Percentiles rank a stretch among this genome's conserved stretches.
Evolutionary conservation across 2,329 filamentous ascomycete species (phyloP).

Genomic region (Shiraia sp.): DNA sequence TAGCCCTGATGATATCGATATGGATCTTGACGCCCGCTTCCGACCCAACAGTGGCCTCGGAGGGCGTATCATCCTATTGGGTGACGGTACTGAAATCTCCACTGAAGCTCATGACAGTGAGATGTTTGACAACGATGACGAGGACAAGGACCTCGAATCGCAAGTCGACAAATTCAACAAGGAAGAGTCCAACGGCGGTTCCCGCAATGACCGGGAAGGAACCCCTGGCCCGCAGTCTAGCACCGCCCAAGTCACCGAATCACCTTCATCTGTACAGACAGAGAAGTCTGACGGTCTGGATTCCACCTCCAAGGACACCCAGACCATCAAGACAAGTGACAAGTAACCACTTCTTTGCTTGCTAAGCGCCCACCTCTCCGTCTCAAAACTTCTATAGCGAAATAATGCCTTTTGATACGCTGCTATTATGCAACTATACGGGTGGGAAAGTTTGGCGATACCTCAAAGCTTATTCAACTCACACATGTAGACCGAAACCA

Average conservation of each 20-base stretch:
- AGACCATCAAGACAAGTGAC: slow-evolving; percentile 12
- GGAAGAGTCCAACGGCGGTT: slow-evolving; percentile 24
- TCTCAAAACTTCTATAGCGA: too few relatives aligned
- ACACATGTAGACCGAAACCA: too few relatives aligned
- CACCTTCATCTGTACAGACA: slow-evolving; percentile 43
- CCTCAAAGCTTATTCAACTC: too few relatives aligned
- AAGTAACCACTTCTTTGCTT: slow-evolving; percentile 4
- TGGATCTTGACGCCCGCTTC: slow-evolving; percentile 71
- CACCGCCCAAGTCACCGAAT: slow-evolving; percentile 33
- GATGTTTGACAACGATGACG: slow-evolving; percentile 90
- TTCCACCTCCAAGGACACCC: slow-evolving; percentile 14
- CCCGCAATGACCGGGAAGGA: slow-evolving; percentile 26
- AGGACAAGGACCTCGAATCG: slow-evolving; percentile 81
- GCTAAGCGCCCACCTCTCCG: background rate
- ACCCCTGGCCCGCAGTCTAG: slow-evolving; percentile 30
- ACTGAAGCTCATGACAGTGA: slow-evolving; percentile 88
- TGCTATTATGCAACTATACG: too few relatives aligned
- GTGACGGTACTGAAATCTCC: slow-evolving; percentile 90
- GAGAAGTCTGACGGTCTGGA: slow-evolving; percentile 37
- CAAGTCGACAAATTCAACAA: slow-evolving; percentile 71
- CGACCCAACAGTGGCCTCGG: slow-evolving; percentile 65
- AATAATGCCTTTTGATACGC: too few relatives aligned
- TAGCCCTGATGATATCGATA: slow-evolving; percentile 66
- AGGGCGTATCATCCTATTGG: slow-evolving; percentile 90
- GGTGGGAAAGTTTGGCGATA: slow-evolving; percentile 14